Conservation (phyloP, 2,329 filamentous ascomycete genomes). For the Metarhizium robertsii region DNA sequence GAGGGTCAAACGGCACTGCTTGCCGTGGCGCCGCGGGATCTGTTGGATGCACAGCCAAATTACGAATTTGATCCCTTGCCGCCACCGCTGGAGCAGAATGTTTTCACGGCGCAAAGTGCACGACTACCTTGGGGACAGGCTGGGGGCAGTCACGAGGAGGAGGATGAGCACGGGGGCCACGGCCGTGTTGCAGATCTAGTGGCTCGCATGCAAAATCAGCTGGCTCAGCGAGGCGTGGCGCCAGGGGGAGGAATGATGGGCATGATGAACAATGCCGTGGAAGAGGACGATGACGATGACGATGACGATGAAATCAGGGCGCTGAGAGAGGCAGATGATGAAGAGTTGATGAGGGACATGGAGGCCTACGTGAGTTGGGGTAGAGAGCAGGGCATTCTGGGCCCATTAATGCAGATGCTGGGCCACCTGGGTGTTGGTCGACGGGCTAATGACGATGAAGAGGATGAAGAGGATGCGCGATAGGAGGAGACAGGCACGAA, state of each 20-base stretch:
- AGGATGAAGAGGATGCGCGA: slow-evolving; percentile 5
- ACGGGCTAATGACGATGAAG: slow-evolving; percentile 5
- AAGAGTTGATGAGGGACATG: slow-evolving; percentile 22
- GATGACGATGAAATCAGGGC: slow-evolving; percentile 18
- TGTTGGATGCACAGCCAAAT: slow-evolving; percentile 57
- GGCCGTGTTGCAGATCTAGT: slow-evolving; percentile 7
- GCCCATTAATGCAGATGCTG: slow-evolving; percentile 17
- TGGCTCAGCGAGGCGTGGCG: slow-evolving; percentile 9
- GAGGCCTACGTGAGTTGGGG: slow-evolving; percentile 17
- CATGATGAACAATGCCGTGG: slow-evolving; percentile 1
- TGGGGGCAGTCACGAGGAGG: slow-evolving; percentile 10
- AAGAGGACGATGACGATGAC: slow-evolving; percentile 17
- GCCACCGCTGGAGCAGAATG: slow-evolving; percentile 47
- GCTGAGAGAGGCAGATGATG: slow-evolving; percentile 18
- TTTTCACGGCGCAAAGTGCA: slow-evolving; percentile 36
- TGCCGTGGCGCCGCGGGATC: slow-evolving; percentile 53
- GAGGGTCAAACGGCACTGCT: slow-evolving; percentile 67
- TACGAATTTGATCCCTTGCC: slow-evolving; percentile 77
- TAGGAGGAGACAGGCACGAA: not conserved
- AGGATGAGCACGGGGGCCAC: not conserved
- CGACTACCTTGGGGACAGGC: slow-evolving; percentile 31
- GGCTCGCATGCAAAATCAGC: slow-evolving; percentile 19
- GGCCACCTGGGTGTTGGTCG: slow-evolving; percentile 4
- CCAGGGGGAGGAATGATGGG: slow-evolving; percentile 5
- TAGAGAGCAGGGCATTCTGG: slow-evolving; percentile 18